Evolutionary conservation across 257 asterid species (phyloP).

Genomic region (Anisodus tanguticus): DNA sequence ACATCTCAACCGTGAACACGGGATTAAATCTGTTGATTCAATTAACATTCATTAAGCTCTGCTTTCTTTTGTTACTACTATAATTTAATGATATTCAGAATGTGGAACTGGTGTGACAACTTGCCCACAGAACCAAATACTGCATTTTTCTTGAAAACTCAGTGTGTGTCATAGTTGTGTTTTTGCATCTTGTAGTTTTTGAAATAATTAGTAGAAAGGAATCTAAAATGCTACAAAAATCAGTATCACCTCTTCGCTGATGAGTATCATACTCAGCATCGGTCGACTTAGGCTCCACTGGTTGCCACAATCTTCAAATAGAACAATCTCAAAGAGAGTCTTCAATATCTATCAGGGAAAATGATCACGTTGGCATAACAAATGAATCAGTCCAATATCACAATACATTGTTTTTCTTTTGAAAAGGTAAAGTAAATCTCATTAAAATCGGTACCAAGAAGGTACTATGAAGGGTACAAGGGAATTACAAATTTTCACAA

Average conservation of each 20-base stretch:
- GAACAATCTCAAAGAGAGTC: constrained; percentile 90
- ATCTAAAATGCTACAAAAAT: background rate
- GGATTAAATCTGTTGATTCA: background rate
- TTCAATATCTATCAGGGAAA: constrained; percentile 69
- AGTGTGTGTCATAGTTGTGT: background rate
- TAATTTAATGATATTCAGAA: background rate
- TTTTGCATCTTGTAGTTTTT: background rate
- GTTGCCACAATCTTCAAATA: constrained; percentile 91
- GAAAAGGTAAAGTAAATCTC: background rate
- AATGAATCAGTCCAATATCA: background rate
- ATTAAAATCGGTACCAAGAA: background rate
- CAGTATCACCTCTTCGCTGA: constrained; percentile 76
- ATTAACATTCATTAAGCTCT: background rate
- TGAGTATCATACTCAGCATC: constrained; percentile 91
- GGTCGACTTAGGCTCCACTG: constrained; percentile 99
- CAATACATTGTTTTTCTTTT: background rate
- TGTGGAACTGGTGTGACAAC: background rate
- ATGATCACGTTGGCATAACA: background rate
- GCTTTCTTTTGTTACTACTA: background rate
- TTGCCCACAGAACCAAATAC: background rate
- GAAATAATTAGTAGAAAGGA: background rate
- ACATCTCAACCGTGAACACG: background rate
- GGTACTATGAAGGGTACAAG: background rate
- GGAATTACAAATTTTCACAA: background rate
- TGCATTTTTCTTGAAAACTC: background rate